Conservation (phyloP, 139 green algal genomes). For the Closterium sp. region DNA sequence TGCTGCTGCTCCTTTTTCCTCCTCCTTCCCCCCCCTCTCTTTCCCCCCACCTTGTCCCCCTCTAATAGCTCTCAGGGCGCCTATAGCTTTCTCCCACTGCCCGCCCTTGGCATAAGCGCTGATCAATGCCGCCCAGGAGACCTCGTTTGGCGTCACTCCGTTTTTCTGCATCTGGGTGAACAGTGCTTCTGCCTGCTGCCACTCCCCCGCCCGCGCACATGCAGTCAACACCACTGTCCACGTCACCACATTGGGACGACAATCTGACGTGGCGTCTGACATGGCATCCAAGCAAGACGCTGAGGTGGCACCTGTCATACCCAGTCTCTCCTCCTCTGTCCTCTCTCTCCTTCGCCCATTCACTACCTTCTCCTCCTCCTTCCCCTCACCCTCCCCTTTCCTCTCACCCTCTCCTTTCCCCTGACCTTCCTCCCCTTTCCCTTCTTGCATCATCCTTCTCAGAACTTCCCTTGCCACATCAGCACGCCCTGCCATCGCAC, state of each 20-base stretch:
- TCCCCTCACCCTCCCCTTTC: neutral
- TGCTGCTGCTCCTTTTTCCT: neutral
- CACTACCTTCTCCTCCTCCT: neutral
- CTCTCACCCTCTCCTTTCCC: neutral
- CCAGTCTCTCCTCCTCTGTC: neutral
- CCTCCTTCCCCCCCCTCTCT: neutral
- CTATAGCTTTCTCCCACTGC: neutral
- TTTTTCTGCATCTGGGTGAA: constrained; percentile 10
- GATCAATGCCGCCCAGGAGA: constrained; percentile 12
- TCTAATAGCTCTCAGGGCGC: neutral
- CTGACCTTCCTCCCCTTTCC: neutral
- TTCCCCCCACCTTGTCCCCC: neutral
- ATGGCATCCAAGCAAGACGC: neutral
- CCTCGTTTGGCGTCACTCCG: constrained; percentile 10
- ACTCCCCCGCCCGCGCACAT: constrained; percentile 4
- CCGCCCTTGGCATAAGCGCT: constrained; percentile 6
- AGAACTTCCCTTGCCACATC: neutral
- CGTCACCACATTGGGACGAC: constrained; percentile 14
- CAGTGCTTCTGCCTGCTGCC: neutral
- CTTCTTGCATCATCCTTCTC: neutral
- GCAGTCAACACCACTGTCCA: constrained; percentile 8
- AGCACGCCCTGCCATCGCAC: neutral
- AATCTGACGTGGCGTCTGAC: neutral
- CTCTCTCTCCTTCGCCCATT: neutral
- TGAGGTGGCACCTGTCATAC: neutral